phyloP scores from a whole-genome alignment of 306 rosid species.

The Astragalus glycyphyllos region DNA sequence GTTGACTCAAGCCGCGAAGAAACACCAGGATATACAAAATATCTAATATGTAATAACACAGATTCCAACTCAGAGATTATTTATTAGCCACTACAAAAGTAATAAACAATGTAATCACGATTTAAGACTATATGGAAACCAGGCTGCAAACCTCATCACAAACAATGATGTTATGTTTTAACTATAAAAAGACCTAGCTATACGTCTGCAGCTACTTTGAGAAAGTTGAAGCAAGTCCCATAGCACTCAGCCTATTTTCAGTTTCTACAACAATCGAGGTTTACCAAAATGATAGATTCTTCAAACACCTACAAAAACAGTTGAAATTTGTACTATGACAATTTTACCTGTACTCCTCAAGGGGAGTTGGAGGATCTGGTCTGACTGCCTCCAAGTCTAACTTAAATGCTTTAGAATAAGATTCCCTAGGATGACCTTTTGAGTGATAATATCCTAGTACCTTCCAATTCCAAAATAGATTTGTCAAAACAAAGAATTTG shows the following conservation, averaged over 20 bases:
- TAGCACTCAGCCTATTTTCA: conserved; percentile 20
- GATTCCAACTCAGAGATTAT: conserved; percentile 1
- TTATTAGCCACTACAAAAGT: background rate
- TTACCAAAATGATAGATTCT: conserved; percentile 14
- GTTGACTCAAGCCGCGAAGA: conserved; percentile 14
- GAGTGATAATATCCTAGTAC: conserved; percentile 84
- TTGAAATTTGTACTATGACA: conserved; percentile 5
- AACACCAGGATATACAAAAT: conserved; percentile 10
- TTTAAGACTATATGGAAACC: conserved; percentile 27
- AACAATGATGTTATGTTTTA: conserved; percentile 20
- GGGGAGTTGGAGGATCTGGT: conserved; percentile 94
- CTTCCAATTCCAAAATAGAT: conserved; percentile 56
- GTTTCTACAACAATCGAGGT: background rate
- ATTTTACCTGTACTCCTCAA: conserved; percentile 90
- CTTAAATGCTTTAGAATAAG: conserved; percentile 84
- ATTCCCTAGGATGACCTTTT: conserved; percentile 84
- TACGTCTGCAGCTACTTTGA: conserved; percentile 21
- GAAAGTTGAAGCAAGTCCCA: conserved; percentile 35
- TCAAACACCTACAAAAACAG: conserved; percentile 19
- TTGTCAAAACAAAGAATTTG: conserved; percentile 38
- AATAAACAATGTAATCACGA: conserved; percentile 5
- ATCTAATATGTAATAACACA: background rate
- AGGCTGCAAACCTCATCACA: conserved; percentile 24
- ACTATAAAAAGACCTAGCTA: conserved; percentile 12
- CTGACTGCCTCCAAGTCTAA: conserved; percentile 94